Evolutionary conservation across 352 stramenopile species (phyloP).

Genomic region (Pythium rishiriense): DNA sequence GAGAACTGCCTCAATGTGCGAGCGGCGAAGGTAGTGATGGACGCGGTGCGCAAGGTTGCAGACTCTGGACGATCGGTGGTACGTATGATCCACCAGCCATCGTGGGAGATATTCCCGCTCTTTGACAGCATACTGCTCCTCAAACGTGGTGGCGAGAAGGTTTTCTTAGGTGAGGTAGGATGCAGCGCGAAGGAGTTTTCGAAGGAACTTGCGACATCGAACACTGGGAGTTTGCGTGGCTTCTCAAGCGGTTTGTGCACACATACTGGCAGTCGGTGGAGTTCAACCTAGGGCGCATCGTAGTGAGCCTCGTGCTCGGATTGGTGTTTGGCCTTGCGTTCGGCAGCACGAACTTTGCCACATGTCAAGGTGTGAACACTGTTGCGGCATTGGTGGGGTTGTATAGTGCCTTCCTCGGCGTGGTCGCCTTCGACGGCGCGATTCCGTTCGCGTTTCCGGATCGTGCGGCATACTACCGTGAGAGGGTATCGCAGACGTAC

Average conservation of each 20-base stretch:
- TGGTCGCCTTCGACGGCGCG: neutral
- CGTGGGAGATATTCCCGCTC: conserved; percentile 64
- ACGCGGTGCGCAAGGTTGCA: conserved; percentile 42
- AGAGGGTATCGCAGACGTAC: conserved; percentile 3
- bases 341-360: neutral
- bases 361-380: neutral
- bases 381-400: neutral
- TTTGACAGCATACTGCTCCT: conserved; percentile 58
- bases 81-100: conserved; percentile 89
- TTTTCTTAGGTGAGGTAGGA: conserved; percentile 35
- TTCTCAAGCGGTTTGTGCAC: conserved; percentile 33
- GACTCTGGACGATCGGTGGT: conserved; percentile 71
- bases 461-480: conserved; percentile 1
- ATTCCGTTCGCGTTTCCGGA: conserved; percentile 1
- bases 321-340: conserved; percentile 44
- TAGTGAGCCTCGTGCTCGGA: conserved; percentile 22
- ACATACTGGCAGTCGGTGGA: conserved; percentile 68
- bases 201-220: conserved; percentile 16
- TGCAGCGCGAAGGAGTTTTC: conserved; percentile 33
- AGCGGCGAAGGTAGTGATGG: conserved; percentile 58
- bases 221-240: neutral
- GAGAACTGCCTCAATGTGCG: conserved; percentile 37
- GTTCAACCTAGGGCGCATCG: conserved; percentile 59
- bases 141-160: conserved; percentile 15
- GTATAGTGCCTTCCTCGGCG: neutral